Conservation (phyloP, 805 yeast species). For the Ogataea pignaliae region DNA sequence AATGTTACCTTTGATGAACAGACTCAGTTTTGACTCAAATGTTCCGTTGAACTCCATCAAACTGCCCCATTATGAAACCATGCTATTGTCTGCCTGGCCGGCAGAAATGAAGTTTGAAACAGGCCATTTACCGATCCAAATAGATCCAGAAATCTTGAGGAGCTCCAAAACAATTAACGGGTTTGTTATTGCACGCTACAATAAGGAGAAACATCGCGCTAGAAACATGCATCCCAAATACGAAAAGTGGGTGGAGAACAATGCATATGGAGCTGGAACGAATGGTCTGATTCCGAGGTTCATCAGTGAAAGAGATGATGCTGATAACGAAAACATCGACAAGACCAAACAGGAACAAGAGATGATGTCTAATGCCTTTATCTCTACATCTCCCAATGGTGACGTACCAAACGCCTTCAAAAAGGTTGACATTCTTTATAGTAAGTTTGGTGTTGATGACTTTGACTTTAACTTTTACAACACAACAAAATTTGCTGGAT, state of each 20-base stretch:
- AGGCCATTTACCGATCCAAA: constrained; percentile 51
- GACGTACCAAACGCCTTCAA: constrained; percentile 70
- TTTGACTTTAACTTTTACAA: constrained; percentile 89
- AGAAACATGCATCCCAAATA: constrained; percentile 46
- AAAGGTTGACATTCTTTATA: constrained; percentile 71
- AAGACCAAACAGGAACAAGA: constrained; percentile 17
- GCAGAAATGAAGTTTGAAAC: constrained; percentile 53
- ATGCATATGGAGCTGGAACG: constrained; percentile 13
- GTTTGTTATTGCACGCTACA: constrained; percentile 45
- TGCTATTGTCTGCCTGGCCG: constrained; percentile 79
- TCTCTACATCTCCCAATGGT: constrained; percentile 30
- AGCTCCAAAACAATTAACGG: constrained; percentile 34
- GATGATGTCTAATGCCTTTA: constrained; percentile 24
- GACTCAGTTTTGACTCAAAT: constrained; percentile 37
- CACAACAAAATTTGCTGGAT: constrained; percentile 67
- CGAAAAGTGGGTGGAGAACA: constrained; percentile 31
- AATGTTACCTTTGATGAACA: constrained; percentile 25
- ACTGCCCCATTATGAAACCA: constrained; percentile 79
- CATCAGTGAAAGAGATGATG: constrained; percentile 50
- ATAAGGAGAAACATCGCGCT: constrained; percentile 51
- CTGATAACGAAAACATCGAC: constrained; percentile 25
- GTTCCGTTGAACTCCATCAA: constrained; percentile 72
- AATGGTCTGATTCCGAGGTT: constrained; percentile 42
- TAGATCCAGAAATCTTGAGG: constrained; percentile 45
- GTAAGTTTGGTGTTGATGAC: constrained; percentile 88